Percentiles rank a stretch among this genome's conserved stretches.
Conservation (phyloP, 257 asterid genomes). For the Ophiorrhiza pumila region DNA sequence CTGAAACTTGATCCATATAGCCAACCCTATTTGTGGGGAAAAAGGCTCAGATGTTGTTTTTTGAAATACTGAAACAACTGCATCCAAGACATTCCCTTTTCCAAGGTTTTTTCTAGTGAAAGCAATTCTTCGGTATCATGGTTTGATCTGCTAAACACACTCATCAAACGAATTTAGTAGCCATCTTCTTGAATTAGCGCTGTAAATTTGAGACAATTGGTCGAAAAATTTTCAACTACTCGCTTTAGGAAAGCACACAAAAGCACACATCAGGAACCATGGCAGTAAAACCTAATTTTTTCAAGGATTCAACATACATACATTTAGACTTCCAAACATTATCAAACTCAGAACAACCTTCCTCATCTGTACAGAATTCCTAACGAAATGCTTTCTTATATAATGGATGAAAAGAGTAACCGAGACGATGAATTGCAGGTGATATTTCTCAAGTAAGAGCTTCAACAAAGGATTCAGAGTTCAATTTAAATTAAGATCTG, state of each 20-base stretch:
- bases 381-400: background rate
- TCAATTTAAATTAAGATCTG: no score
- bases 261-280: background rate
- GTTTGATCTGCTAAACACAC: background rate
- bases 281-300: background rate
- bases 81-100: background rate
- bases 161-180: background rate
- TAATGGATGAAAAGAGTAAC: background rate
- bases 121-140: background rate
- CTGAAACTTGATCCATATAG: no score
- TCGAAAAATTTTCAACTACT: background rate
- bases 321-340: background rate
- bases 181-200: background rate
- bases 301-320: no score
- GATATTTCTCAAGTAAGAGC: background rate
- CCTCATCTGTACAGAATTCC: background rate
- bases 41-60: no score
- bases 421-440: background rate
- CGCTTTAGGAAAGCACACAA: no score
- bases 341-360: background rate
- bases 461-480: background rate
- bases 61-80: background rate
- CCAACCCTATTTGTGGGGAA: no score
- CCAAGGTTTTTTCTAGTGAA: background rate
- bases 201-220: background rate